Evolutionary conservation across 305 asterid species (phyloP), one percentile per base, ranked within the genome.

Genomic region (Fraxinus xanthoxyloides): DNA sequence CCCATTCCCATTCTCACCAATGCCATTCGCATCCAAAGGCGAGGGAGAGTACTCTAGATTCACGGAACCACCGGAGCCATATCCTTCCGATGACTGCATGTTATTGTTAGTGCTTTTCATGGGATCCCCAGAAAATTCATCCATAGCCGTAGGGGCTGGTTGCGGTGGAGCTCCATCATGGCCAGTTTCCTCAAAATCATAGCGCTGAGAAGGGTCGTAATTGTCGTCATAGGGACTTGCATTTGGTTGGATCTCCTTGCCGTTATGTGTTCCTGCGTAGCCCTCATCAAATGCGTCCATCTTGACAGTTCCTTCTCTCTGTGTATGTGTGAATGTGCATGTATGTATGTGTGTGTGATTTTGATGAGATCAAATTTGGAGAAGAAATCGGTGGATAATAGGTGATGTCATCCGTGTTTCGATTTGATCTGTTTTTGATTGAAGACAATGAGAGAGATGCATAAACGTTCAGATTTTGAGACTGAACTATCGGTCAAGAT

Each of bases 261-360:
- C 88, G 82, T 77, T 84, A 75, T 77, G 77, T 28, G 77, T 7
- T 38, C 82, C 83, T 13, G 34, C 74, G 82, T 48, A 87, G 5
- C 84, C 86, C 23, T 92, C 91, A 34, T 90, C 93, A 28, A 89
- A 89, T 6, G 91, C 84, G 28, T 90, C 95, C 98, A 93, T 92
- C 78, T 28, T 59, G 36, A 30, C 13, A 36, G 26, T 19, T 35
- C 12, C 23, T 70, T 43, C 8, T 77, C n/a, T 48, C 6, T 84
- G 4, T 83, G 76, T 78, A 10, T 74, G 69, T 30, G 34, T 48
- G 75, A 21, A 31, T 63, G 19, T 69, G 75, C n/a, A 40, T 40
- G 13, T 8, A 43, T 12, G 46, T 38, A 38, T 77, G 40, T 36
- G 48, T 5, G 48, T 38, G 10, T 78, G 13, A 32, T 5, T 56